Evolutionary conservation across 2,329 filamentous ascomycete species (phyloP), one percentile per base, ranked within the genome.

Genomic region (Arthrobotrys entomopaga): DNA sequence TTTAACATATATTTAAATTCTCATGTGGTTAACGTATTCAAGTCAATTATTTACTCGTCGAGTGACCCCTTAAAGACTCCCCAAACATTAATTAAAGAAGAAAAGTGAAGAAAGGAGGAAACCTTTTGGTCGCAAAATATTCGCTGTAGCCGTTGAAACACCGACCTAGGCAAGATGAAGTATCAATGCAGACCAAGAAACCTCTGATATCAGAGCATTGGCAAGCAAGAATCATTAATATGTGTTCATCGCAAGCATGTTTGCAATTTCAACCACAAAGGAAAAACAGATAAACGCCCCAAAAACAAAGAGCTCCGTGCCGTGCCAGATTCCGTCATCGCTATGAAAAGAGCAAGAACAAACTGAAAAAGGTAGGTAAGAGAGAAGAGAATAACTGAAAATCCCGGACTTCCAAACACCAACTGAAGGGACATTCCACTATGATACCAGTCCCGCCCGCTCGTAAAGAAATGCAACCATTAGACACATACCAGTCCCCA

Each of bases 291-390:
- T n/a, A 53, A 53, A 53, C 20, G 22, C 24, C 50, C 10, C 20
- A 19, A 50, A 50, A n/a, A 20, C 24, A 13, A 53, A 53, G 34
- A 53, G 50, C 50, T n/a, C 42, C 24, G 22, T 11, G 16, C 6
- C 50, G 50, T 34, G 50, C 24, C 15, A 43, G 52, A 56, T 20
- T 56, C 26, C 26, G 40, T 34, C 29, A 38, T 56, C 52, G 16
- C 52, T 29, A 57, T n/a, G 42, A 19, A 46, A 1, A 5, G n/a
- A 5, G 1, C 43, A 57, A n/a, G 34, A 22, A 43, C 4, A 26
- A 3, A n/a, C 4, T 24, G 16, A 34, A 16, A 26, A 20, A n/a
- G n/a, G n/a, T 11, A n/a, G n/a, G 10, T 3, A 26, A 2, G 16
- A 40, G 26, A 54, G 11, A 40, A 54, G 38, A 40, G 38, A 24